phyloP scores from a whole-genome alignment of 257 asterid species.

The Forsythia suspensa region DNA sequence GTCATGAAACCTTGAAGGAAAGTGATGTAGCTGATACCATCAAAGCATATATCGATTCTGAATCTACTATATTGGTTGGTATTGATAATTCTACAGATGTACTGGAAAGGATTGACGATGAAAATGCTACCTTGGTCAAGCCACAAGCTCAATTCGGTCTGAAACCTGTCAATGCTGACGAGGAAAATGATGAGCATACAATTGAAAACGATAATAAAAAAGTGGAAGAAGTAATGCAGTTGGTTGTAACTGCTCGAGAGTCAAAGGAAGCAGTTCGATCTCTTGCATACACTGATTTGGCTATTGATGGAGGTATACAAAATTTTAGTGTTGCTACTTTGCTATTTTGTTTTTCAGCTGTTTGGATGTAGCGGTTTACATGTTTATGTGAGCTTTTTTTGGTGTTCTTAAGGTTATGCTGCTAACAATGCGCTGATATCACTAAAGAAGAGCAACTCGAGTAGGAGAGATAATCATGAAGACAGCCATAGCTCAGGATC shows the following conservation, averaged over 20 bases:
- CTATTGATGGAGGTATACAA: constrained; percentile 3
- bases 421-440: constrained; percentile 12
- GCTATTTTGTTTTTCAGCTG: neutral
- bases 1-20: constrained; percentile 33
- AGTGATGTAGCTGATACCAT: constrained; percentile 47
- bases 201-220: constrained; percentile 26
- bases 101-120: neutral
- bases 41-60: constrained; percentile 41
- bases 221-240: constrained; percentile 12
- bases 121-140: constrained; percentile 14
- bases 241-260: constrained; percentile 3
- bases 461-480: constrained; percentile 13
- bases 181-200: constrained; percentile 7
- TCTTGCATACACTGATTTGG: constrained; percentile 7
- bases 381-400: neutral
- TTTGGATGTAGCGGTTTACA: neutral
- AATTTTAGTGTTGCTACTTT: neutral
- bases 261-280: constrained; percentile 8
- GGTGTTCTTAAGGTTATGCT: constrained; percentile 23
- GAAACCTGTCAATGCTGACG: constrained; percentile 6
- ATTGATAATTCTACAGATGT: constrained; percentile 23
- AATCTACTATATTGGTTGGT: constrained; percentile 32
- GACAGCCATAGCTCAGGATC: constrained; percentile 11
- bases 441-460: constrained; percentile 5
- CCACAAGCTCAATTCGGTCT: constrained; percentile 8